Conservation (phyloP, 108 stramenopile species). For the Nitzschia sp. region DNA sequence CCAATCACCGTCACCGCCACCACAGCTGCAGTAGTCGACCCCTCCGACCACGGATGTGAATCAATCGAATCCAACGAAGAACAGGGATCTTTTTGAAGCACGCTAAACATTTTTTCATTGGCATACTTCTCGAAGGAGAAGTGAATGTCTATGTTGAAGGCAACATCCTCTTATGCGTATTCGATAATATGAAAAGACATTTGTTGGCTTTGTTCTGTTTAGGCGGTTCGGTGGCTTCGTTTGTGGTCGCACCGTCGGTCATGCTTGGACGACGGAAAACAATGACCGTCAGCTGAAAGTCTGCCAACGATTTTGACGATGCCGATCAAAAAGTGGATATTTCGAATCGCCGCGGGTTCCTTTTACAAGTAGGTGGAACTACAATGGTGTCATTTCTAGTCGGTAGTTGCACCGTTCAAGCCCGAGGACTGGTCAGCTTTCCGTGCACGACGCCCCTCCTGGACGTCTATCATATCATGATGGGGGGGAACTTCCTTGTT, state of each 20-base stretch:
- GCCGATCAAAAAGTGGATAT: not conserved
- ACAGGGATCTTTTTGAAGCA: too few species aligned
- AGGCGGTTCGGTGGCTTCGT: not conserved
- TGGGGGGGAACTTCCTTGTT: constrained; percentile 59
- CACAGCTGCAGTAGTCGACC: too few species aligned
- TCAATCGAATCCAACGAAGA: too few species aligned
- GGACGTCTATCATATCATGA: constrained; percentile 75
- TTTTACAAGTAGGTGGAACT: not conserved
- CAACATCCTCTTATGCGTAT: too few species aligned
- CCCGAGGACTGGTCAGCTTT: constrained; percentile 48
- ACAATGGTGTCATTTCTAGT: not conserved
- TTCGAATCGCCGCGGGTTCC: not conserved
- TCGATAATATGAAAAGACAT: too few species aligned
- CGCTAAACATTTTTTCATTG: too few species aligned
- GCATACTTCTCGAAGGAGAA: too few species aligned
- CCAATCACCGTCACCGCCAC: too few species aligned
- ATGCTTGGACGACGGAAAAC: not conserved
- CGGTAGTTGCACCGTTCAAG: not conserved
- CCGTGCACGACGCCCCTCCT: constrained; percentile 44
- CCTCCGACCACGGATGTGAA: too few species aligned
- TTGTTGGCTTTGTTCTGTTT: too few species aligned
- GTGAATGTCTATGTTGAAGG: too few species aligned
- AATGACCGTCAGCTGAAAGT: not conserved
- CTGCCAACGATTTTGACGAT: not conserved
- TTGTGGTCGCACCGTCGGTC: not conserved